Conservation (phyloP, 2,329 filamentous ascomycete genomes). For the Harringtonia aguacate region DNA sequence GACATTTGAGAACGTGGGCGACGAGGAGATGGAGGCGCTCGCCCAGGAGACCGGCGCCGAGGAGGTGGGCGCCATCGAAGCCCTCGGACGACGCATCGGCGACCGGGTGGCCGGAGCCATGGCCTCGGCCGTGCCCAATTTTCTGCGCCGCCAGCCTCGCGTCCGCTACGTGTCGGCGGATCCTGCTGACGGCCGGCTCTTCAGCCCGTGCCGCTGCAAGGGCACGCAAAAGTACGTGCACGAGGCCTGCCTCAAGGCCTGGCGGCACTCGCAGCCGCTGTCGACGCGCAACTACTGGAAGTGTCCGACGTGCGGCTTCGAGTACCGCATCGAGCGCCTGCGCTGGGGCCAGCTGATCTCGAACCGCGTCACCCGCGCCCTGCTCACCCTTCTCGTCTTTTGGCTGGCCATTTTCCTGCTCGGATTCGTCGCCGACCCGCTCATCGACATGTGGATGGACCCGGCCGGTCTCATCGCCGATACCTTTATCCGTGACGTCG, state of each 20-base stretch:
- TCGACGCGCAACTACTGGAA: conserved; percentile 66
- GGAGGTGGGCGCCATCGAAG: neutral
- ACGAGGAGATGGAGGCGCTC: neutral
- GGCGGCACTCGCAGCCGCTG: conserved; percentile 63
- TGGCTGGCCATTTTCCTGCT: conserved; percentile 65
- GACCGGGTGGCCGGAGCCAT: conserved; percentile 3
- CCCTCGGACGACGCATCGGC: neutral
- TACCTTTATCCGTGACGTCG: conserved; percentile 32
- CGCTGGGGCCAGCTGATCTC: conserved; percentile 62
- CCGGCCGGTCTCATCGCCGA: conserved; percentile 53
- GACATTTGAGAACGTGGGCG: conserved; percentile 27
- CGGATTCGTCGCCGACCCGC: conserved; percentile 86
- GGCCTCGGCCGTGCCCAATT: conserved; percentile 18
- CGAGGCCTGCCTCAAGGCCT: conserved; percentile 75
- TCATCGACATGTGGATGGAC: conserved; percentile 81
- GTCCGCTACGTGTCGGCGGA: conserved; percentile 62
- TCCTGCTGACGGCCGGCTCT: conserved; percentile 61
- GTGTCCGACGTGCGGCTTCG: conserved; percentile 80
- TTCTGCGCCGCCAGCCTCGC: conserved; percentile 15
- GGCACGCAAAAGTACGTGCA: conserved; percentile 91
- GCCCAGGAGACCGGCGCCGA: neutral
- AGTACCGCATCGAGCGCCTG: conserved; percentile 69
- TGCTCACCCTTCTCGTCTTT: conserved; percentile 63
- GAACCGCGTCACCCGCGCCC: conserved; percentile 55
- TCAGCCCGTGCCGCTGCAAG: conserved; percentile 88